Conservation (phyloP, 2,329 filamentous ascomycete genomes). For the Clonostachys solani region DNA sequence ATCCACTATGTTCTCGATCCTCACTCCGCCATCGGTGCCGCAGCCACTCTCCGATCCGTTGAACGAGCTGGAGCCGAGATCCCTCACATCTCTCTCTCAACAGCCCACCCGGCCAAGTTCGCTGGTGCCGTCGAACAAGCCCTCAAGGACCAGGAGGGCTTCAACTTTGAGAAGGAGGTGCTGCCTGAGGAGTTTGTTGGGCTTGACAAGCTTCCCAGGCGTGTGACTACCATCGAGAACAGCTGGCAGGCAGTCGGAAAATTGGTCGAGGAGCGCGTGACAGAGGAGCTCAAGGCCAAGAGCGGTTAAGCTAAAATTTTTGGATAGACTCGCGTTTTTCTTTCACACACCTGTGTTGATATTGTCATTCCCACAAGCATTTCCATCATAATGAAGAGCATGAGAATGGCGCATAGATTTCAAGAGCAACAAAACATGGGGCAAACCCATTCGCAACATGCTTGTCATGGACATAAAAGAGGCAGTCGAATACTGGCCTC, state of each 20-base stretch:
- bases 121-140: conserved; percentile 68
- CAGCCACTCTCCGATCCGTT: conserved; percentile 69
- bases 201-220: conserved; percentile 69
- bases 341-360: no score
- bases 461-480: no score
- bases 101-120: conserved; percentile 96
- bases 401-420: no score
- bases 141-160: conserved; percentile 4
- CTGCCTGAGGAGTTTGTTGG: conserved; percentile 79
- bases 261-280: conserved; percentile 53
- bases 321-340: no score
- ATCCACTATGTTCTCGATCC: conserved; percentile 84
- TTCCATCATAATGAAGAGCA: no score
- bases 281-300: no score
- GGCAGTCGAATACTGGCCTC: no score
- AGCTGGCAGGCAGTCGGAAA: conserved; percentile 73
- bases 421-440: no score
- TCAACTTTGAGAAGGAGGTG: conserved; percentile 66
- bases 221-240: conserved; percentile 65
- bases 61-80: conserved; percentile 42
- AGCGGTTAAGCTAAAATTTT: no score
- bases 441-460: no score
- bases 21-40: conserved; percentile 83
- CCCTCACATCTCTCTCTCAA: conserved; percentile 81
- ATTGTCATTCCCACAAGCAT: no score